Conservation (phyloP, 208 protist species). For the Acanthamoeba sp. region DNA sequence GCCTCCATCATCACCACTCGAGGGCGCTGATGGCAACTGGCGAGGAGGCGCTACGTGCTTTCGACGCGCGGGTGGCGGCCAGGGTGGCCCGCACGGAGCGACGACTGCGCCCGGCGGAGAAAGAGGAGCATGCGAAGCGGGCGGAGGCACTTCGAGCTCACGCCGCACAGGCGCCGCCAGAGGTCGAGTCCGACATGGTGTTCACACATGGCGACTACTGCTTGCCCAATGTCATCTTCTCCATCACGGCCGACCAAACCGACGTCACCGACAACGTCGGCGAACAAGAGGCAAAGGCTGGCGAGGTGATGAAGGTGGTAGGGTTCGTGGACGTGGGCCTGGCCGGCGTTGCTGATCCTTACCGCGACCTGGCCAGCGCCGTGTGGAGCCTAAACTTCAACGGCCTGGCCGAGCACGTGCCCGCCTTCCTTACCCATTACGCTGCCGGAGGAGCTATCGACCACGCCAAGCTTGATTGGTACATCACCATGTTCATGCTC, state of each 20-base stretch:
- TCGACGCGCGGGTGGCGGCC: background rate
- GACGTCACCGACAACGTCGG: background rate
- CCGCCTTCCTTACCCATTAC: background rate
- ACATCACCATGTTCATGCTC: background rate
- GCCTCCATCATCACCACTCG: background rate
- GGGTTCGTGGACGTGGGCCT: background rate
- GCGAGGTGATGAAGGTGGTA: background rate
- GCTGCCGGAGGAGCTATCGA: background rate
- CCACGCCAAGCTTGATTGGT: constrained; percentile 11
- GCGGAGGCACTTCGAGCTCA: background rate
- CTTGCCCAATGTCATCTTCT: background rate
- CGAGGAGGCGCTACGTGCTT: background rate
- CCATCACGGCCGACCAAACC: background rate
- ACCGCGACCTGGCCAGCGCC: background rate
- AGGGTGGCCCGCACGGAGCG: background rate
- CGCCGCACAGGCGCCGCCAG: background rate
- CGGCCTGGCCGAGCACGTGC: background rate
- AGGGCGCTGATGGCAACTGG: background rate
- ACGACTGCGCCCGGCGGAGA: background rate
- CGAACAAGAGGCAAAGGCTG: too few species aligned
- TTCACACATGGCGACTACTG: constrained; percentile 29
- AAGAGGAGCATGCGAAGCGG: background rate
- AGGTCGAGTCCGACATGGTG: background rate
- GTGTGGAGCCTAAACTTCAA: constrained; percentile 24
- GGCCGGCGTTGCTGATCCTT: background rate